Base-by-base conservation (phyloP, 75 land plant species). In the Cryptomeria japonica region DNA sequence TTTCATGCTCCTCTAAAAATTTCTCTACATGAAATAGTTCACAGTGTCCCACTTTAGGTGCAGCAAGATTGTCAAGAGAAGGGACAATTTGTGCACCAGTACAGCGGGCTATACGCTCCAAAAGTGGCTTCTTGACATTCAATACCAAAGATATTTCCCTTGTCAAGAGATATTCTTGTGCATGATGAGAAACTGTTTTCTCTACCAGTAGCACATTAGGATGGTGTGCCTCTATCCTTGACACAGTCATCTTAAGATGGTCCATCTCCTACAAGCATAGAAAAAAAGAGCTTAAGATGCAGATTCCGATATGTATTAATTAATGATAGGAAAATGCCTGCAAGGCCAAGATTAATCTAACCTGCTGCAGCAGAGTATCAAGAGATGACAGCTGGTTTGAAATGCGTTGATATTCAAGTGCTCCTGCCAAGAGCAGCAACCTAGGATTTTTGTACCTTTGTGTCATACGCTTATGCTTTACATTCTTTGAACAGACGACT, bases 401-500 rank as follows among this genome's bases (percentile, higher is more conserved):
- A 89, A 91, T 91, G 78, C 92, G 92, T 58, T 96, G 98, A 88
- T 94, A 98, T 92, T 96, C 98, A 75, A 98, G 93, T 44, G 98
- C 94, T 73, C 99, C 99, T 46, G 96, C 99, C 87, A 98, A 87
- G 77, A 98, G 88, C 87, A 98, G 89, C 64, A 98, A 61, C 77
- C 92, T 91, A 22, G 99, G 94, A 61, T 91, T 94, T 84, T 90
- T 95, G 90, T 93, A 97, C 58, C 91, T 94, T 75, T 25, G 89
- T 11, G 93, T 90, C 99, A 98, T 98, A 56, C 99, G 94, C 90
- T 93, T 94, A 91, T 98, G 98, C 77, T 92, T 93, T 44, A 98
- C 92, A 86, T 98, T 98, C 88, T 95, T 96, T 73, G 95, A 93
- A 89, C 98, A 98, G 84, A 96, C 98, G 36, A 98, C 94, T 78